A percentile compares a stretch with the other conserved stretches of the same genome.
Conservation (phyloP, 2,329 filamentous ascomycete species). For the Alternaria arbusti region DNA sequence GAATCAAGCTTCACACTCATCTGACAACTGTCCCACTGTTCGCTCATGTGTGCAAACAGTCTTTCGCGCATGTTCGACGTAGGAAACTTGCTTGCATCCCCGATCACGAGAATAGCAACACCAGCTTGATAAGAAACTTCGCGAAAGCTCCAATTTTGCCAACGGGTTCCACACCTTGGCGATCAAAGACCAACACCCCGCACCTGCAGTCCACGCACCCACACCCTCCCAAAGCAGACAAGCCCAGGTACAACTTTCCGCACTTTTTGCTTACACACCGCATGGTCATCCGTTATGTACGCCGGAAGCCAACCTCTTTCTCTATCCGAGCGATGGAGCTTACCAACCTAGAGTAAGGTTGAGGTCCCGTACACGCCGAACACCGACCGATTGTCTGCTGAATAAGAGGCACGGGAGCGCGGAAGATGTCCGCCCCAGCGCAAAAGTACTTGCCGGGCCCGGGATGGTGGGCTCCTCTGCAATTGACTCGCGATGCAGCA, state of each 20-base stretch:
- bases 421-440: not conserved
- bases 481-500: not conserved
- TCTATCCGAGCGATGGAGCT: constrained; percentile 3
- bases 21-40: not conserved
- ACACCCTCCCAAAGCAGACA: constrained; percentile 11
- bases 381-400: not conserved
- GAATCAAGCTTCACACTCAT: not conserved
- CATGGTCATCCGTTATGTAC: constrained; percentile 8
- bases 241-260: constrained; percentile 14
- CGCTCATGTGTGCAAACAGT: not conserved
- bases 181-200: constrained; percentile 14
- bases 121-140: constrained; percentile 1
- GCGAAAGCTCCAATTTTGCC: not conserved
- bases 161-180: constrained; percentile 2
- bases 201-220: constrained; percentile 9
- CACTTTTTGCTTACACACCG: constrained; percentile 22
- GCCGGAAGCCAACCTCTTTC: constrained; percentile 7
- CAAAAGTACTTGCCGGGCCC: not conserved
- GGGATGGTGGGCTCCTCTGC: not conserved
- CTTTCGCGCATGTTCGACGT: not conserved
- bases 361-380: not conserved
- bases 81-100: not conserved
- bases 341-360: not conserved
- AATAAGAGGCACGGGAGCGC: not conserved
- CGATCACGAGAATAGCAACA: not conserved